Conservation (phyloP, 352 stramenopile genomes). For the Globisporangium paddicum region DNA sequence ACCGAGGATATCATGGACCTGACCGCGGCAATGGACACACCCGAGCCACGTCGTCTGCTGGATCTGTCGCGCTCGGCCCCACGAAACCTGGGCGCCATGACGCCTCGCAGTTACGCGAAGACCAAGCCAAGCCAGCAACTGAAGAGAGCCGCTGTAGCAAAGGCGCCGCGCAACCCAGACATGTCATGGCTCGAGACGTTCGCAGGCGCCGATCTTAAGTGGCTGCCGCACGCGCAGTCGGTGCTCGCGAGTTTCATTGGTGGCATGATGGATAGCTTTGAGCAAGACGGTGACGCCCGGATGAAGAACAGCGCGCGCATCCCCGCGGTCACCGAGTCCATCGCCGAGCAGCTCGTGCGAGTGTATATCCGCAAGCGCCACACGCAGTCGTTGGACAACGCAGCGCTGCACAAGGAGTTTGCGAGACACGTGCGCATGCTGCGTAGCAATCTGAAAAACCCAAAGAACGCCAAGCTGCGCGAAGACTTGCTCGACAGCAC, state of each 20-base stretch:
- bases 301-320: constrained; percentile 11
- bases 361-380: constrained; percentile 33
- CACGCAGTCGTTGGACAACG: constrained; percentile 19
- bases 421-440: constrained; percentile 45
- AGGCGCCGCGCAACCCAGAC: constrained; percentile 19
- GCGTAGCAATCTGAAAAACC: constrained; percentile 38
- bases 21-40: neutral
- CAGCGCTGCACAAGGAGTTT: constrained; percentile 37
- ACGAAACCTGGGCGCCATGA: neutral
- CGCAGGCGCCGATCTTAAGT: constrained; percentile 28
- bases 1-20: neutral
- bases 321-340: constrained; percentile 10
- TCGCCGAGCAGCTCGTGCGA: constrained; percentile 27
- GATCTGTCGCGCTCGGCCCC: neutral
- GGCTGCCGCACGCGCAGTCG: constrained; percentile 22
- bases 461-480: constrained; percentile 34
- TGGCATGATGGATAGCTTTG: constrained; percentile 31
- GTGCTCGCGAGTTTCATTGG: constrained; percentile 36
- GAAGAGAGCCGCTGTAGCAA: neutral
- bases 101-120: neutral
- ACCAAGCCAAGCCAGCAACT: neutral
- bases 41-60: neutral
- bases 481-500: constrained; percentile 27
- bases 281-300: constrained; percentile 19
- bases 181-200: constrained; percentile 30